These are phyloP conservation scores for Suhomyces bribrorum DNA, from an alignment of 1,139 yeast species.

Conservation along the genomic window DNA sequence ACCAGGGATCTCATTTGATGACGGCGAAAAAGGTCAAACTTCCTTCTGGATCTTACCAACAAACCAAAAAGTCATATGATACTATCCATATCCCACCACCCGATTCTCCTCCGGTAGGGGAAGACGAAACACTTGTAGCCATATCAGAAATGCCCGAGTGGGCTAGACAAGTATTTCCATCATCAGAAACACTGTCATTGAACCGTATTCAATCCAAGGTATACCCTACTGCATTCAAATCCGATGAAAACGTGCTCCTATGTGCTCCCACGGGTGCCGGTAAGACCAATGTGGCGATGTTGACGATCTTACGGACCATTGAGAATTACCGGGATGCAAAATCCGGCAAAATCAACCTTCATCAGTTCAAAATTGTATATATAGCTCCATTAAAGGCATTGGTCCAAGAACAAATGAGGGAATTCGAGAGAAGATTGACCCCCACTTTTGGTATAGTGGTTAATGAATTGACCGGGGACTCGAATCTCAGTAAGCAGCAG, in stretches of 20 bases:
- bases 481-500: constrained; percentile 74
- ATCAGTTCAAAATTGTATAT: constrained; percentile 76
- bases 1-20: constrained; percentile 71
- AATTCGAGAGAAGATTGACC: constrained; percentile 70
- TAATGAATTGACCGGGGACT: constrained; percentile 89
- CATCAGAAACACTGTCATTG: constrained; percentile 62
- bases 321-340: constrained; percentile 51
- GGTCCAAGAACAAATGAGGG: constrained; percentile 93
- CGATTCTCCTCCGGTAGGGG: constrained; percentile 51
- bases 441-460: constrained; percentile 68
- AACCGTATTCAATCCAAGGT: constrained; percentile 86
- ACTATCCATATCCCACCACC: constrained; percentile 80
- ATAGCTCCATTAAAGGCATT: constrained; percentile 94
- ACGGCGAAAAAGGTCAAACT: constrained; percentile 66
- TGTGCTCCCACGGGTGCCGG: constrained; percentile 99
- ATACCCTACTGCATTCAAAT: constrained; percentile 70
- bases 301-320: constrained; percentile 67
- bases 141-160: constrained; percentile 73
- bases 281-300: constrained; percentile 92
- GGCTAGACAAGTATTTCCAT: constrained; percentile 78
- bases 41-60: constrained; percentile 83
- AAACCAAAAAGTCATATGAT: constrained; percentile 73
- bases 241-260: constrained; percentile 71
- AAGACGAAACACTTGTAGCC: constrained; percentile 53
- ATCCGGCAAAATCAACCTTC: constrained; percentile 52